Percentiles rank a stretch among this genome's conserved stretches.
phyloP scores from a whole-genome alignment of 768 basidiomycete species.

The Amanita thiersii region DNA sequence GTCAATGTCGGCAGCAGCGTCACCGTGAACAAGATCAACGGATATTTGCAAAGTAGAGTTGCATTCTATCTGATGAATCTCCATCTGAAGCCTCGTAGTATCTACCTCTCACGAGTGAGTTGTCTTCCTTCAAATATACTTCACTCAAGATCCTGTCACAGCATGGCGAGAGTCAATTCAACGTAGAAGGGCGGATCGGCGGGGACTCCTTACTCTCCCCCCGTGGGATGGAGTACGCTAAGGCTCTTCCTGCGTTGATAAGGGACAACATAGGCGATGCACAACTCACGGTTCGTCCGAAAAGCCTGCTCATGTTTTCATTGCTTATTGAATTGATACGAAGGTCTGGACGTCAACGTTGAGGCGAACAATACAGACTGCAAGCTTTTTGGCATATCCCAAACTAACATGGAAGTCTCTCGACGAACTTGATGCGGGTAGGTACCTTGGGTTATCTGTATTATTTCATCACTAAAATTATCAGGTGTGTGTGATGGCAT shows the following conservation, averaged over 20 bases:
- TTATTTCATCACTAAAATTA: neutral
- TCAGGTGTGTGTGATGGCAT: constrained; percentile 93
- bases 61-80: constrained; percentile 99
- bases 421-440: constrained; percentile 92
- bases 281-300: constrained; percentile 61
- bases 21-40: constrained; percentile 78
- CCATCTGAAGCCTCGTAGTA: constrained; percentile 92
- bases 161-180: constrained; percentile 98
- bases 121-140: constrained; percentile 4
- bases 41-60: constrained; percentile 93
- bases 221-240: constrained; percentile 79
- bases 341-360: constrained; percentile 99
- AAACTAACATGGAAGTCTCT: constrained; percentile 98
- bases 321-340: neutral
- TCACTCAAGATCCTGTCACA: constrained; percentile 25
- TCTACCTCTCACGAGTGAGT: constrained; percentile 86
- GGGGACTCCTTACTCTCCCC: constrained; percentile 89
- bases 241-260: constrained; percentile 80
- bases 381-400: constrained; percentile 67
- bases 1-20: constrained; percentile 91
- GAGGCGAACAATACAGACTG: constrained; percentile 88
- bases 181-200: constrained; percentile 94
- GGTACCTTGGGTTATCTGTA: constrained; percentile 4
- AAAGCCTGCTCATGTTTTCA: neutral
- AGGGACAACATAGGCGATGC: constrained; percentile 87